Evolutionary conservation across 768 basidiomycete species (phyloP), one percentile per base, ranked within the genome.

Genomic region (Lactarius sp.): DNA sequence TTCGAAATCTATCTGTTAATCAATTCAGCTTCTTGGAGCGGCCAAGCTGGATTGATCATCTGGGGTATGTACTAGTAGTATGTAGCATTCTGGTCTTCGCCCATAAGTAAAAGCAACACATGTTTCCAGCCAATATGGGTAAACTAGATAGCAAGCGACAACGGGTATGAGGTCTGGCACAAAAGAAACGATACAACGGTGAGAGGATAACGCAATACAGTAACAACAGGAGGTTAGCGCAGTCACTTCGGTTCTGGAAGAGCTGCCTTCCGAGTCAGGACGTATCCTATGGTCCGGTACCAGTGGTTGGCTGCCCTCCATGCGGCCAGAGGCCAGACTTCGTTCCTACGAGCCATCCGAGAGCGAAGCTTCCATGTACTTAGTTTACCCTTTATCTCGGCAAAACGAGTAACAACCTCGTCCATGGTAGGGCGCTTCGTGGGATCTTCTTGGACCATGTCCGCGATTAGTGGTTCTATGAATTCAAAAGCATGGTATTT

Each of bases 401-500:
- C 27, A 27, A 27, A 27, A 27, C 2, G 27, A 27, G 47, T 31
- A 6, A 42, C 47, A 2, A 64, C 62, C 31, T 33, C 42, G 10
- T 52, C 44, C 56, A 60, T 60, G 0, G 70, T 73, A 27, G 27
- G 27, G 2, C 27, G 27, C 27, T 27, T 27, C 27, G 27, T 27
- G 27, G 27, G 27, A 3, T 27, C 27, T 27, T 27, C 27, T 27
- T 27, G 27, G 27, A 27, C 27, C 27, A 27, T 27, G 2, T 27
- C 73, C 0, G 57, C 56, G 41, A 70, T 65, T 3, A 69, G 52
- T 52, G 41, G 31, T 51, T 60, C 22, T 9, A 64, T 61, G 37
- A 64, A 64, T 14, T 61, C 52, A 9, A 64, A 47, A 1, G 52
- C 62, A 3, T 60, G 6, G 44, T 47, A 59, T 46, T 64, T 56